phyloP scores from a whole-genome alignment of 2,329 filamentous ascomycete genomes.

The Mariannaea sp. region DNA sequence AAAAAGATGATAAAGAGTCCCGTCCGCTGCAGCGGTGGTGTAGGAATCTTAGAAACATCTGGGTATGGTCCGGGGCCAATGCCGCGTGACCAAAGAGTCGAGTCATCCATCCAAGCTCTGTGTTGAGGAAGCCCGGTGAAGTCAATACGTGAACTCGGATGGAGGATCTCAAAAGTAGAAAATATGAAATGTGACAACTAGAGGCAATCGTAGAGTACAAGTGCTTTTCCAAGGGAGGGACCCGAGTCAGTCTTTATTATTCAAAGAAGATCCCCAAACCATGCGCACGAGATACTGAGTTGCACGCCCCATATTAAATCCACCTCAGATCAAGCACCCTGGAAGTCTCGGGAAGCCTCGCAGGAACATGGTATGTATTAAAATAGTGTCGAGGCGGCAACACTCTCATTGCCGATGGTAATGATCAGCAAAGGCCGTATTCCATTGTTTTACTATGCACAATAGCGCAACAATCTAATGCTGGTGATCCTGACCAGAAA shows the following conservation, averaged over 20 bases:
- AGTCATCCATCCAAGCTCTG: constrained; percentile 3
- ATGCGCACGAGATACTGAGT: constrained; percentile 1
- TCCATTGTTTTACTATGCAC: neutral
- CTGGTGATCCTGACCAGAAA: neutral
- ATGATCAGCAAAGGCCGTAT: neutral
- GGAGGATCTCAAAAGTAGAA: neutral
- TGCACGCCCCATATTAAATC: constrained; percentile 1
- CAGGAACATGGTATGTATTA: neutral
- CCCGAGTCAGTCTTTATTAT: neutral
- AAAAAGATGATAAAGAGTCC: constrained; percentile 41
- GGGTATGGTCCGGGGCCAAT: constrained; percentile 22
- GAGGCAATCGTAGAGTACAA: neutral
- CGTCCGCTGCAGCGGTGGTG: constrained; percentile 39
- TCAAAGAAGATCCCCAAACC: neutral
- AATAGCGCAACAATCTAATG: neutral
- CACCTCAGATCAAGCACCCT: neutral
- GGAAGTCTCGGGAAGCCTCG: neutral
- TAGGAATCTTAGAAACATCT: constrained; percentile 39
- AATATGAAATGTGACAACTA: neutral
- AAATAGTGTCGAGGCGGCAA: neutral
- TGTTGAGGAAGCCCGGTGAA: neutral
- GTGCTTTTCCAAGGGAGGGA: neutral
- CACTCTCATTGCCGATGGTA: neutral
- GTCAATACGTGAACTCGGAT: neutral
- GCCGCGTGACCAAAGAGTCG: constrained; percentile 3